phyloP scores from a whole-genome alignment of 208 protist genomes.

The Naegleria fowleri region DNA sequence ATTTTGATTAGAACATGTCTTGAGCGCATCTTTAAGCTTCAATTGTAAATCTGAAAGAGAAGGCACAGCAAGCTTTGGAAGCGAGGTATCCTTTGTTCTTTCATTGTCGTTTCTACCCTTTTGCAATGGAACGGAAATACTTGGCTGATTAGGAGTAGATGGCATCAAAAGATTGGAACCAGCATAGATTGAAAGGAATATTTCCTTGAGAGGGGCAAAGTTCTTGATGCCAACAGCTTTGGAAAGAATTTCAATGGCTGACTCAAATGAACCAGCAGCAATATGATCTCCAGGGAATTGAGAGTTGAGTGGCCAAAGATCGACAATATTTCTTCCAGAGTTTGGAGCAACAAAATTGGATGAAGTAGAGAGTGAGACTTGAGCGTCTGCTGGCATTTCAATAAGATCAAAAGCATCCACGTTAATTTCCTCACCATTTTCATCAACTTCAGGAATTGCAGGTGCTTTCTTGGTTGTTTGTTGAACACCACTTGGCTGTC shows the following conservation, averaged over 20 bases:
- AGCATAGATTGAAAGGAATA: slow-evolving; percentile 75
- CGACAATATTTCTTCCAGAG: slow-evolving; percentile 48
- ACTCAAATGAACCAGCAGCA: slow-evolving; percentile 85
- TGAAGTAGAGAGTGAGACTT: background rate
- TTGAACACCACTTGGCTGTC: background rate
- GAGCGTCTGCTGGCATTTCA: slow-evolving; percentile 16
- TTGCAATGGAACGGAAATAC: slow-evolving; percentile 47
- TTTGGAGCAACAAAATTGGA: slow-evolving; percentile 44
- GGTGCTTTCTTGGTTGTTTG: background rate
- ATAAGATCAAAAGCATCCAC: background rate
- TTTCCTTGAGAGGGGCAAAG: slow-evolving; percentile 69
- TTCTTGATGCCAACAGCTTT: slow-evolving; percentile 80
- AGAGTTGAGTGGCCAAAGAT: slow-evolving; percentile 74
- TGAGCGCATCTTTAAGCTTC: slow-evolving; percentile 64
- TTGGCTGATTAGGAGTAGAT: slow-evolving; percentile 41
- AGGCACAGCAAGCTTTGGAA: slow-evolving; percentile 49
- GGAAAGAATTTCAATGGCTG: slow-evolving; percentile 75
- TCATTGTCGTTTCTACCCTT: slow-evolving; percentile 44
- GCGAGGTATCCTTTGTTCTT: slow-evolving; percentile 39
- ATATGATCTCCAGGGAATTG: slow-evolving; percentile 78
- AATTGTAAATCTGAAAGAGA: slow-evolving; percentile 63
- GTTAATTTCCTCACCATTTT: slow-evolving; percentile 38
- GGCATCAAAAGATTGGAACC: slow-evolving; percentile 60
- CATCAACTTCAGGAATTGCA: slow-evolving; percentile 5
- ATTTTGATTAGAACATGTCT: slow-evolving; percentile 66